phyloP scores from a whole-genome alignment of 345 rosid genomes.

The Populus ilicifolia region DNA sequence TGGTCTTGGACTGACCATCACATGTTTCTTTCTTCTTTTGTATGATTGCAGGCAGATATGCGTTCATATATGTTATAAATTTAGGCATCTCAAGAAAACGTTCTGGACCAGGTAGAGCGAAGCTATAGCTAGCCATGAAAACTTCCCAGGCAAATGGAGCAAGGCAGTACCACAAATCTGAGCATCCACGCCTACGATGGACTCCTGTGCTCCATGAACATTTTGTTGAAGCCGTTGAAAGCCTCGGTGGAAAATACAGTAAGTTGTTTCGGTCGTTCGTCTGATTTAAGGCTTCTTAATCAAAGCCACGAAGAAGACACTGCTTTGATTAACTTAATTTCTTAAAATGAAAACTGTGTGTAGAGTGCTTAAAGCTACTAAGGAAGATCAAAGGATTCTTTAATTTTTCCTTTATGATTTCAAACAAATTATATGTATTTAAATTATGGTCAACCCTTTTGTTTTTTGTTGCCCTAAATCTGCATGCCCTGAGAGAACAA shows the following conservation, averaged over 20 bases:
- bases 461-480: background rate
- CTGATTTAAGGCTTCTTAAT: background rate
- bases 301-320: background rate
- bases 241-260: slow-evolving; percentile 50
- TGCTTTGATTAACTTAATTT: background rate
- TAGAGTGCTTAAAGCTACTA: too few relatives aligned
- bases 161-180: slow-evolving; percentile 43
- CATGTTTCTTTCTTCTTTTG: background rate
- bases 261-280: slow-evolving; percentile 9
- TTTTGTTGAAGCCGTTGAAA: slow-evolving; percentile 30
- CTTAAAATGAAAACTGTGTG: background rate
- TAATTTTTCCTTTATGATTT: background rate
- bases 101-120: background rate
- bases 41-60: background rate
- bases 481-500: background rate
- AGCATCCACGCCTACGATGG: slow-evolving; percentile 45
- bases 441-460: background rate
- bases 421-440: background rate
- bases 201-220: slow-evolving; percentile 42
- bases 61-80: background rate
- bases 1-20: slow-evolving; percentile 23
- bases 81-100: background rate
- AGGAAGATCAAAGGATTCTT: background rate
- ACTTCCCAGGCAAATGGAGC: slow-evolving; percentile 9
- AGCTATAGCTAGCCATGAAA: slow-evolving; percentile 8